Percentiles rank a stretch among this genome's conserved stretches.
Conservation (phyloP, 2,329 filamentous ascomycete genomes). For the Beauveria rudraprayagi region DNA sequence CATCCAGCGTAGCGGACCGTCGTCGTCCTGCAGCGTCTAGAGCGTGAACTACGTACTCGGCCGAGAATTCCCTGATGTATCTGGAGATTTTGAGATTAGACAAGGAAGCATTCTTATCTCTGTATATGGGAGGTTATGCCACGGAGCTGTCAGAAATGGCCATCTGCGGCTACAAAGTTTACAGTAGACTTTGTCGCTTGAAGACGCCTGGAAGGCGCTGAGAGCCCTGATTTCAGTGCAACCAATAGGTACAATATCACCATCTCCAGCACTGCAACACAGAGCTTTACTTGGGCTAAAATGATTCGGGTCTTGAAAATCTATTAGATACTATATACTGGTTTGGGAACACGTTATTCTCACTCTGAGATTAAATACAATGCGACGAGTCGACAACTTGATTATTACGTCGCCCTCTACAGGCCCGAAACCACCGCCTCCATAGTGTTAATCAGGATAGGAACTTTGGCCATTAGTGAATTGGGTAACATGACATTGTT, state of each 20-base stretch:
- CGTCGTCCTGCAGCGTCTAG: background rate
- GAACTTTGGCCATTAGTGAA: slow-evolving; percentile 9
- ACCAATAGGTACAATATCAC: too few relatives aligned
- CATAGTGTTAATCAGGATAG: slow-evolving; percentile 21
- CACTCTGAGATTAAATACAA: too few relatives aligned
- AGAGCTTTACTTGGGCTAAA: background rate
- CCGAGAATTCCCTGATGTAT: background rate
- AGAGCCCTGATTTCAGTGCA: too few relatives aligned
- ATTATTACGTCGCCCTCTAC: slow-evolving; percentile 9
- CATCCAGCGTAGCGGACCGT: background rate
- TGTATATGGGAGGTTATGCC: too few relatives aligned
- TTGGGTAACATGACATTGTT: background rate
- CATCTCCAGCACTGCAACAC: background rate
- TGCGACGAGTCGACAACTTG: background rate
- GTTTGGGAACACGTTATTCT: background rate
- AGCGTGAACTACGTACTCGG: background rate
- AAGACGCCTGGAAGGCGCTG: background rate
- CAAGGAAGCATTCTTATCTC: too few relatives aligned
- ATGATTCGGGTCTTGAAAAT: background rate
- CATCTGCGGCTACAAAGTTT: too few relatives aligned
- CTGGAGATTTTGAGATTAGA: too few relatives aligned
- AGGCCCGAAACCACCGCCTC: slow-evolving; percentile 22
- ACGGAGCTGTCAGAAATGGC: background rate
- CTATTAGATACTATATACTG: background rate
- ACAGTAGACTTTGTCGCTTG: background rate